Base-by-base conservation (phyloP, 192 early-diverging fungal species). In the Entophlyctis luteolus region DNA sequence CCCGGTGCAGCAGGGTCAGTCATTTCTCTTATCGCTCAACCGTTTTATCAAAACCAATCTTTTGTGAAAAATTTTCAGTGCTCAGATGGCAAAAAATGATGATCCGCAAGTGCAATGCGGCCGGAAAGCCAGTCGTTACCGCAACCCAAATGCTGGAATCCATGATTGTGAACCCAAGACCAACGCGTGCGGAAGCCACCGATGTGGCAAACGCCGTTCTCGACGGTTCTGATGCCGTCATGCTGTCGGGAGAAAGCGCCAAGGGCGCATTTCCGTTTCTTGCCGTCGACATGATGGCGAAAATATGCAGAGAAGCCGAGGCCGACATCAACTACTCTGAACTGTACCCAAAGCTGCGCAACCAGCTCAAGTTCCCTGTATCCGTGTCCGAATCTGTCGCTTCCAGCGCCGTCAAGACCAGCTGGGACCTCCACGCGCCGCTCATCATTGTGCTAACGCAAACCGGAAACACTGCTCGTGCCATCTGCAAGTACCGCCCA, bases 171-270 rank as follows among this genome's bases (percentile, higher is more conserved):
- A 96, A 96, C 82, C 96, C 96, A 57, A 88, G 93, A 39, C 96
- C 96, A 18, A 98, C 96, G 33, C 90, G 96, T 74, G 96, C 96
- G 63, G 96, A 98, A 75, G 94, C 94, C 10, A 93, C 90, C 46
- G 96, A 98, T 76, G 96, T 98, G 27, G 94, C 96, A 38, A 98
- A 98, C 78, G 96, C 96, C 59, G 86, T 98, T n/a, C 78, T 96
- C 71, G 95, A 98, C 71, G 96, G 96, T 53, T 90, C 93, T 39
- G 96, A 98, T 83, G 94, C 92, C 73, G 96, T 98, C 65, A 98
- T 98, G 96, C 79, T 98, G 48, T 94, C 92, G 38, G 96, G 96
- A 52, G 96, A 98, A 79, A 96, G 93, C 3, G 96, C 96, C 60
- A 96, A 96, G 82, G 96, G 95, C 12, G 71, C 80, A 42, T 94